Conservation (phyloP, 192 early-diverging fungal species). For the Backusella luteola region DNA sequence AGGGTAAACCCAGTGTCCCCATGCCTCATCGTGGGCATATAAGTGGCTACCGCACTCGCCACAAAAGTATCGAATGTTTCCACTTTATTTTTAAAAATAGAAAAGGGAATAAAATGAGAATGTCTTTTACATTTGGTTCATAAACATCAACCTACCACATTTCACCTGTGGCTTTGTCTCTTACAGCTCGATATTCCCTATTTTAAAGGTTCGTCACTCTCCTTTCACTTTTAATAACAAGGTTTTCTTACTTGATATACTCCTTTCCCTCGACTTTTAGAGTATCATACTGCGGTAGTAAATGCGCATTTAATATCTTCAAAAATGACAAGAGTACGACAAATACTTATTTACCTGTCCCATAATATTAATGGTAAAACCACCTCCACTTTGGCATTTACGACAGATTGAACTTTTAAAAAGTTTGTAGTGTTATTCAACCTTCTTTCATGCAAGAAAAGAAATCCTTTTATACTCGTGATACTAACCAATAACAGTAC, state of each 20-base stretch:
- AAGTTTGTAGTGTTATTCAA: background rate
- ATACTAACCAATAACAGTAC: conserved; percentile 53
- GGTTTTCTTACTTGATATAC: conserved; percentile 17
- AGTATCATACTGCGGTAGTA: conserved; percentile 25
- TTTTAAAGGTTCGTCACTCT: background rate
- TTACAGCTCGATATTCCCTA: conserved; percentile 32
- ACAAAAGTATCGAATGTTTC: conserved; percentile 54
- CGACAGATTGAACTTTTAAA: conserved; percentile 56
- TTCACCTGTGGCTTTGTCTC: conserved; percentile 32
- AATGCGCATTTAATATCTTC: background rate
- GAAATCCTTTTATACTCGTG: background rate
- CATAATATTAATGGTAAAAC: conserved; percentile 55
- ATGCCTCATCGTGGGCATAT: conserved; percentile 38
- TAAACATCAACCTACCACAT: conserved; percentile 19
- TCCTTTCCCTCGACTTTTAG: conserved; percentile 36
- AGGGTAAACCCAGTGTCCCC: conserved; percentile 32
- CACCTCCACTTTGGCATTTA: conserved; percentile 60
- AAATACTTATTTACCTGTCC: conserved; percentile 30
- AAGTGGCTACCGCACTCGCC: conserved; percentile 53
- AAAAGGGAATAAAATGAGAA: background rate
- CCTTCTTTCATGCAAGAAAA: background rate
- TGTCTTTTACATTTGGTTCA: background rate
- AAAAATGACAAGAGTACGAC: background rate
- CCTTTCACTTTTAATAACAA: background rate
- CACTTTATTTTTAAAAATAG: conserved; percentile 14